These are phyloP conservation scores for Cercospora zeae-maydis DNA, from an alignment of 2,329 filamentous ascomycete species.

Conservation along the genomic window DNA sequence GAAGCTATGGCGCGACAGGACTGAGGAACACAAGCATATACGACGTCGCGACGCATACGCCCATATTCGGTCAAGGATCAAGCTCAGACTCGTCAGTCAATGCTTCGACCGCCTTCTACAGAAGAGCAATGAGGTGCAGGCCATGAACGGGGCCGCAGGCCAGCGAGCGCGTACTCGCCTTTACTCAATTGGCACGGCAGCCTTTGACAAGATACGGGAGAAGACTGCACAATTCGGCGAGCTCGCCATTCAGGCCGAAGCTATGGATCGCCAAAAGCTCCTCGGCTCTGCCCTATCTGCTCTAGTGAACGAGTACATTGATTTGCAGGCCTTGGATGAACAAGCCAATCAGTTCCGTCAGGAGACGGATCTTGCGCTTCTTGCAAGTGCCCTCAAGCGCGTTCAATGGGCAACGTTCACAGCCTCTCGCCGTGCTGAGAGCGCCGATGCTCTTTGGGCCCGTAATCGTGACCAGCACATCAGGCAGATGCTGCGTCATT, in stretches of 20 bases:
- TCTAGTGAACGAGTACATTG: slow-evolving; percentile 28
- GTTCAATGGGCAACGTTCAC: slow-evolving; percentile 59
- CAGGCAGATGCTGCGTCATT: slow-evolving; percentile 54
- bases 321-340: slow-evolving; percentile 33
- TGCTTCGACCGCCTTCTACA: slow-evolving; percentile 41
- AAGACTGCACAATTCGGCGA: slow-evolving; percentile 25
- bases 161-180: slow-evolving; percentile 38
- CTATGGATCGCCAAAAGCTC: slow-evolving; percentile 33
- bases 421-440: slow-evolving; percentile 49
- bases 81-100: slow-evolving; percentile 51
- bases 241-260: slow-evolving; percentile 35
- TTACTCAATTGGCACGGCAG: slow-evolving; percentile 30
- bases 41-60: slow-evolving; percentile 56
- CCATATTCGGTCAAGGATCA: slow-evolving; percentile 51
- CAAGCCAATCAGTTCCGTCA: slow-evolving; percentile 48
- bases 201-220: slow-evolving; percentile 40
- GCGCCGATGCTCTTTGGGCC: slow-evolving; percentile 51
- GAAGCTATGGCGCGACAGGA: slow-evolving; percentile 51
- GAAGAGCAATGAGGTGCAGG: slow-evolving; percentile 34
- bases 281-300: slow-evolving; percentile 36
- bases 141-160: slow-evolving; percentile 42
- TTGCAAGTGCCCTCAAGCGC: slow-evolving; percentile 51
- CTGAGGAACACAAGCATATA: slow-evolving; percentile 49
- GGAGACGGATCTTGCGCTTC: slow-evolving; percentile 47
- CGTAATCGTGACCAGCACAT: slow-evolving; percentile 55